Percentiles rank a stretch among this genome's conserved stretches.
These are phyloP conservation scores for Sicyos baderoa DNA, from an alignment of 306 rosid species.

Conservation along the genomic window DNA sequence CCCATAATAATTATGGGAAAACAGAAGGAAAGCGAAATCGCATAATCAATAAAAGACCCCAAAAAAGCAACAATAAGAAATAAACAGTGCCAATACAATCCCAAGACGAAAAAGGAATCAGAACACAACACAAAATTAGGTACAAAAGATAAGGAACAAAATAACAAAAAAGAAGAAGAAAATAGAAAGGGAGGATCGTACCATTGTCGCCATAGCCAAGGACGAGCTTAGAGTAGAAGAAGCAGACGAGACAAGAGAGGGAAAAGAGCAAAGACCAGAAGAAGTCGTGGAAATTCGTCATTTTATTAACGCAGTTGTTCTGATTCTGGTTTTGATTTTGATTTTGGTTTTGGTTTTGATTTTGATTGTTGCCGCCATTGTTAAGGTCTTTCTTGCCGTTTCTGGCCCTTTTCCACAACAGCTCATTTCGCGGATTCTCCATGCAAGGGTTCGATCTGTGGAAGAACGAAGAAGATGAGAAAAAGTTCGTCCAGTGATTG, in stretches of 20 bases:
- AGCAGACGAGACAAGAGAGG: conserved; percentile 51
- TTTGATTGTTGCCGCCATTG: too few relatives aligned
- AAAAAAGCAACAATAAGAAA: not conserved
- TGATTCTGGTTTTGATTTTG: not conserved
- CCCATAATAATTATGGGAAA: not conserved
- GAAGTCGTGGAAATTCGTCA: conserved; percentile 42
- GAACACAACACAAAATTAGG: not conserved
- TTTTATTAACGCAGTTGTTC: conserved; percentile 17
- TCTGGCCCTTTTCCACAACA: conserved; percentile 16
- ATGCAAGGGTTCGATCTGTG: not conserved
- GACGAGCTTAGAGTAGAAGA: conserved; percentile 47
- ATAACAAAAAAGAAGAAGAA: not conserved
- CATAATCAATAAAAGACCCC: not conserved
- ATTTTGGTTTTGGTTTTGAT: too few relatives aligned
- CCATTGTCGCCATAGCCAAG: conserved; percentile 53
- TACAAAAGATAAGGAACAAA: not conserved
- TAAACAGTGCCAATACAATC: not conserved
- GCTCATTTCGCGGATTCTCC: conserved; percentile 36
- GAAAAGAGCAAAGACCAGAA: conserved; percentile 59
- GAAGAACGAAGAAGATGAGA: not conserved
- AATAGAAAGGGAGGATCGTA: conserved; percentile 1
- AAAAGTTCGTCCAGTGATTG: not conserved
- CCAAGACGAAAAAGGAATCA: not conserved
- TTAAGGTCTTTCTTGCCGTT: not conserved
- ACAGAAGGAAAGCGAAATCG: not conserved